These are phyloP conservation scores for Aotearoamyces nothofagi DNA, from an alignment of 2,329 filamentous ascomycete genomes.

Conservation along the genomic window DNA sequence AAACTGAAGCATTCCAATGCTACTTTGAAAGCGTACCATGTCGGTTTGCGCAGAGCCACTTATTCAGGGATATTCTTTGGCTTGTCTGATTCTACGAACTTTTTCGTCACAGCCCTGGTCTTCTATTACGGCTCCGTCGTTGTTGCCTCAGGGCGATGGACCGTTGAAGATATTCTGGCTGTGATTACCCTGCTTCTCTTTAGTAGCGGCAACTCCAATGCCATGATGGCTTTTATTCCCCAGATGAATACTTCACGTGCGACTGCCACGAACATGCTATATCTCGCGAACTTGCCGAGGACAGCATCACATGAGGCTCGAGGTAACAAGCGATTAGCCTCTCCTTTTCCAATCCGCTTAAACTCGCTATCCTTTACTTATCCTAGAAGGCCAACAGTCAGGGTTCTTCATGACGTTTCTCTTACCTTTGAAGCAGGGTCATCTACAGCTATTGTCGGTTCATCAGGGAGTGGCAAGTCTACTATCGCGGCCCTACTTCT, in stretches of 20 bases:
- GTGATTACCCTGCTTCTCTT: constrained; percentile 78
- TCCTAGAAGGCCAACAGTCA: constrained; percentile 34
- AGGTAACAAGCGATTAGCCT: constrained; percentile 32
- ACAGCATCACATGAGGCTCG: constrained; percentile 11
- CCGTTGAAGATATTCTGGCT: constrained; percentile 46
- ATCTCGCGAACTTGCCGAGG: constrained; percentile 45
- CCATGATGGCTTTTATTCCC: constrained; percentile 60
- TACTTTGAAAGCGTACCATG: constrained; percentile 32
- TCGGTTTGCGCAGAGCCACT: constrained; percentile 50
- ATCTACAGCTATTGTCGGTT: constrained; percentile 65
- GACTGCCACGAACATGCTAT: constrained; percentile 57
- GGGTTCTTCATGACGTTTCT: constrained; percentile 48
- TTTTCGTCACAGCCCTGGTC: constrained; percentile 61
- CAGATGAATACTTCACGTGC: constrained; percentile 64
- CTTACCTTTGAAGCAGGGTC: constrained; percentile 46
- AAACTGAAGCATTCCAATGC: constrained; percentile 41
- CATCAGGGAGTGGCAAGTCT: constrained; percentile 83
- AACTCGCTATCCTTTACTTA: constrained; percentile 57
- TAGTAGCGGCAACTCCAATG: constrained; percentile 57
- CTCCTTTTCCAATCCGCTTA: constrained; percentile 33
- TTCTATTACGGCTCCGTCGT: constrained; percentile 71
- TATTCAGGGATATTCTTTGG: constrained; percentile 63
- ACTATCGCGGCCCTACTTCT: constrained; percentile 65
- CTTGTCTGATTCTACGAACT: constrained; percentile 56
- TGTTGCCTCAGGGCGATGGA: constrained; percentile 31